Evolutionary conservation across 192 early-diverging fungal species (phyloP).

Genomic region (Piromyces sp.): DNA sequence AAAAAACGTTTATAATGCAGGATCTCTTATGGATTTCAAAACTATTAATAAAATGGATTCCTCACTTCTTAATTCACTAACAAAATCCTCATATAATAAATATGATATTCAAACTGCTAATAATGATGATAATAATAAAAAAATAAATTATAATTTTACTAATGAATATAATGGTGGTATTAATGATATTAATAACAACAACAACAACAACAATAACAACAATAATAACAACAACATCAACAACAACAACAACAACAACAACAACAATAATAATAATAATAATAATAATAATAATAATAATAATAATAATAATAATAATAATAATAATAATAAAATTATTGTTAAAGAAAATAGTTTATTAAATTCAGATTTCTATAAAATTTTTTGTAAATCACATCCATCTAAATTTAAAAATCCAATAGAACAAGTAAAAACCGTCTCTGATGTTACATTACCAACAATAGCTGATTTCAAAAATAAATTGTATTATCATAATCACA

Average conservation of each 20-base stretch:
- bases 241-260: too few relatives aligned
- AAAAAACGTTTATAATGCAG: neutral
- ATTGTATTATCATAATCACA: neutral
- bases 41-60: neutral
- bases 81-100: too few relatives aligned
- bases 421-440: neutral
- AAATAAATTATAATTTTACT: too few relatives aligned
- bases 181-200: too few relatives aligned
- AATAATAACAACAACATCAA: too few relatives aligned
- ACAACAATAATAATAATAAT: too few relatives aligned
- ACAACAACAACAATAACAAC: too few relatives aligned
- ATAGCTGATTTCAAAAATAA: neutral
- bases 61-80: neutral
- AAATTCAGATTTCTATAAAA: neutral
- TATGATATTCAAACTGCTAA: too few relatives aligned
- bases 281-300: neutral
- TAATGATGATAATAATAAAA: too few relatives aligned
- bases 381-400: neutral
- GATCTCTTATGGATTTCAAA: neutral
- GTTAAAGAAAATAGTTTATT: neutral
- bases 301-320: neutral
- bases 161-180: too few relatives aligned
- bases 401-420: neutral
- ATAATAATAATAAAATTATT: too few relatives aligned
- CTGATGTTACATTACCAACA: neutral